These are phyloP conservation scores for Moesziomyces aphidis DNA, from an alignment of 1,284 basidiomycete genomes.

Conservation along the genomic window DNA sequence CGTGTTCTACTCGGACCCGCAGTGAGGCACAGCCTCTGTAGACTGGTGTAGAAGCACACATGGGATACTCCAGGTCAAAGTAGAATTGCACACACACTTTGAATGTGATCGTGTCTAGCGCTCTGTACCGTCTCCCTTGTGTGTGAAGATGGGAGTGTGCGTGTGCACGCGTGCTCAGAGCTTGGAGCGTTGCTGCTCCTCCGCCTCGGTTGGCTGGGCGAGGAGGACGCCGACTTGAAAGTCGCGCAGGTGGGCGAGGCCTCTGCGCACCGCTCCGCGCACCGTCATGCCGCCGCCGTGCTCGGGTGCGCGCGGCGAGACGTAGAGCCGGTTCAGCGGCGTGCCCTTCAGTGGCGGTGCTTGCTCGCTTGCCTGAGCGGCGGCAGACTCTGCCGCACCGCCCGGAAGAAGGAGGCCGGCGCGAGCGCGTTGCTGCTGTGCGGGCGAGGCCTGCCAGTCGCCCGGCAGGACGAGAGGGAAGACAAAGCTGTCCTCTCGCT, in stretches of 20 bases:
- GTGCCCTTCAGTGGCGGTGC: background rate
- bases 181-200: constrained; percentile 9
- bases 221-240: constrained; percentile 52
- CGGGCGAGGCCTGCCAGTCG: constrained; percentile 49
- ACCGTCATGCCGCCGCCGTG: constrained; percentile 59
- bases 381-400: constrained; percentile 11
- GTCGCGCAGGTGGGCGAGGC: constrained; percentile 44
- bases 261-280: constrained; percentile 42
- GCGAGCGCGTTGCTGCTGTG: constrained; percentile 36
- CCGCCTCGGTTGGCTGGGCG: constrained; percentile 3
- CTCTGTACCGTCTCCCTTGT: background rate
- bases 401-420: constrained; percentile 26
- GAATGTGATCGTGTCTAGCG: background rate
- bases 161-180: constrained; percentile 6
- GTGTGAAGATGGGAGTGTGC: background rate
- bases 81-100: too few relatives aligned
- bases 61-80: too few relatives aligned
- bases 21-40: constrained; percentile 2
- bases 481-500: constrained; percentile 47
- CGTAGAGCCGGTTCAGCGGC: constrained; percentile 57
- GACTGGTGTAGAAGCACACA: too few relatives aligned
- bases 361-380: background rate
- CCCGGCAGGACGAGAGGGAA: constrained; percentile 61
- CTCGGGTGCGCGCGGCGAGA: constrained; percentile 47
- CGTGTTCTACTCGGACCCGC: constrained; percentile 22